Evolutionary conservation across 2,329 filamentous ascomycete species (phyloP).

Genomic region (Cladosporium sp.): DNA sequence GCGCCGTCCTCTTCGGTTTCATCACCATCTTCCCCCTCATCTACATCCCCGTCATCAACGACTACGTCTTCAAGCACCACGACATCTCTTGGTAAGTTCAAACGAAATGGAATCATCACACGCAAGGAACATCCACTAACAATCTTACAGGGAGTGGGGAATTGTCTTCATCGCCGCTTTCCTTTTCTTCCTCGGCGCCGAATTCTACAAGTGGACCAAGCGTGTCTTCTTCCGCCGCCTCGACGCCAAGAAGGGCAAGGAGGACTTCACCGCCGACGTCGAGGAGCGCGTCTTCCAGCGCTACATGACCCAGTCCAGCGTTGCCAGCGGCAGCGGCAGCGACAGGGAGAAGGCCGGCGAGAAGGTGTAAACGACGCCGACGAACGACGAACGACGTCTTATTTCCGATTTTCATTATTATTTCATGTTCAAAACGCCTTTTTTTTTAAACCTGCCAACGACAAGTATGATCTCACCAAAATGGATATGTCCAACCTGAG

Average conservation of each 20-base stretch:
- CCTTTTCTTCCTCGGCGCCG: slow-evolving; percentile 60
- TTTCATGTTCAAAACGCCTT: not conserved
- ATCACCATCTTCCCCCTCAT: slow-evolving; percentile 43
- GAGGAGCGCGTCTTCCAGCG: slow-evolving; percentile 13
- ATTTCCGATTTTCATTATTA: no score
- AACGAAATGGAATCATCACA: not conserved
- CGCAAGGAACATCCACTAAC: not conserved
- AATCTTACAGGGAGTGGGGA: slow-evolving; percentile 51
- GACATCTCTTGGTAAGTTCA: slow-evolving; percentile 52
- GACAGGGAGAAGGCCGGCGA: slow-evolving; percentile 2
- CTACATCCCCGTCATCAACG: slow-evolving; percentile 66
- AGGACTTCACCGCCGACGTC: slow-evolving; percentile 9
- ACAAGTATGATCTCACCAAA: no score
- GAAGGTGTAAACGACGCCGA: slow-evolving; percentile 12
- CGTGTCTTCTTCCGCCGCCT: slow-evolving; percentile 32
- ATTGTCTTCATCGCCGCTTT: slow-evolving; percentile 58
- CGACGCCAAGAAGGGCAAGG: slow-evolving; percentile 11
- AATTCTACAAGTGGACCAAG: slow-evolving; percentile 65
- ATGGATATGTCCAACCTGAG: no score
- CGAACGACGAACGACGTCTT: not conserved
- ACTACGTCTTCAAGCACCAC: slow-evolving; percentile 60
- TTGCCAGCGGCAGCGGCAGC: slow-evolving; percentile 9
- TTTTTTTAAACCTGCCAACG: not conserved
- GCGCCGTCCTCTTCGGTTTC: slow-evolving; percentile 40
- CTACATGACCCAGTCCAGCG: slow-evolving; percentile 13